Evolutionary conservation across 441 rosid species (phyloP).

Genomic region (Populus hybrid): DNA sequence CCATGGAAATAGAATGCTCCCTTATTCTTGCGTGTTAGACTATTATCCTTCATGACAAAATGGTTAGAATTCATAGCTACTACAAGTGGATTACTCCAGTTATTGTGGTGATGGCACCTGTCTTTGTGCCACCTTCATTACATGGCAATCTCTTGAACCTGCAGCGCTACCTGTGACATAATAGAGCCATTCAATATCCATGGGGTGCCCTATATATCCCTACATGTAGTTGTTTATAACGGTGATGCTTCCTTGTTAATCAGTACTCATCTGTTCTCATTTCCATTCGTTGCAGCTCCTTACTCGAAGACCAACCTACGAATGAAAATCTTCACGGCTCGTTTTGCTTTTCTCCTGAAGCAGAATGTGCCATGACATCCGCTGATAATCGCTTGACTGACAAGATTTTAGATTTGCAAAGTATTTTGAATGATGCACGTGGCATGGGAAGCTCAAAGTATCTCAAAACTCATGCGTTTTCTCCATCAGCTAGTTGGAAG

Average conservation of each 20-base stretch:
- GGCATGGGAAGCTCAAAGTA: constrained; percentile 29
- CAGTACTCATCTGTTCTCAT: constrained; percentile 5
- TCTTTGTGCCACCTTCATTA: constrained; percentile 13
- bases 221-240: neutral
- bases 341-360: constrained; percentile 26
- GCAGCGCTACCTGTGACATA: neutral
- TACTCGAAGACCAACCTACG: constrained; percentile 49
- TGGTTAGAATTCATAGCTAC: neutral
- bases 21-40: constrained; percentile 1
- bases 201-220: constrained; percentile 15
- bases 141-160: constrained; percentile 5
- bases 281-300: constrained; percentile 40
- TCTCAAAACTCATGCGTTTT: constrained; percentile 32
- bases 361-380: constrained; percentile 16
- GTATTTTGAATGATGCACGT: constrained; percentile 19
- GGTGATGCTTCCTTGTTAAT: constrained; percentile 1
- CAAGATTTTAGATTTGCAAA: constrained; percentile 26
- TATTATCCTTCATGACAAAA: constrained; percentile 7
- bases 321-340: constrained; percentile 28
- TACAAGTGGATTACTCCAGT: constrained; percentile 8
- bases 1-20: constrained; percentile 35
- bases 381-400: constrained; percentile 19
- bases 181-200: constrained; percentile 22
- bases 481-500: constrained; percentile 33
- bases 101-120: constrained; percentile 12